phyloP scores from a whole-genome alignment of 495 filamentous ascomycete genomes.

The Amniculicola lignicola region DNA sequence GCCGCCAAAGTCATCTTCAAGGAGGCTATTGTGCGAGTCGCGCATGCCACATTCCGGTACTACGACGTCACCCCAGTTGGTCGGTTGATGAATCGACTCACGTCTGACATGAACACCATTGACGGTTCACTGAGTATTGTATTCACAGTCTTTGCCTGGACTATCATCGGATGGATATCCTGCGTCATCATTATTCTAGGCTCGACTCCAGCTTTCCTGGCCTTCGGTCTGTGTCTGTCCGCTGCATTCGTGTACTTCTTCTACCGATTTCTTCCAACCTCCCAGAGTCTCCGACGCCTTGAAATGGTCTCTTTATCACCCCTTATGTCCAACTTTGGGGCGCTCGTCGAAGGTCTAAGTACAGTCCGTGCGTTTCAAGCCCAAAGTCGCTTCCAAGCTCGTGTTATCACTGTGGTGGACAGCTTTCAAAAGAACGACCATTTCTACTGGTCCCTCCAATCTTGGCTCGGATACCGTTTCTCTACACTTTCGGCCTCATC shows the following conservation, averaged over 20 bases:
- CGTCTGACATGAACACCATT: slow-evolving; percentile 76
- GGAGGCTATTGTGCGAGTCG: slow-evolving; percentile 64
- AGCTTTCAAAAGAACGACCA: slow-evolving; percentile 89
- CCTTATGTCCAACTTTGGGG: slow-evolving; percentile 80
- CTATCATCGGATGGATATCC: slow-evolving; percentile 64
- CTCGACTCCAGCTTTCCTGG: slow-evolving; percentile 69
- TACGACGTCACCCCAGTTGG: slow-evolving; percentile 84
- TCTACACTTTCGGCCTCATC: slow-evolving; percentile 66
- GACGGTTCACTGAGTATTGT: slow-evolving; percentile 73
- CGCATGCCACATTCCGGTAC: slow-evolving; percentile 77
- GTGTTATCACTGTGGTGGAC: slow-evolving; percentile 72
- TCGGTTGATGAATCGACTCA: slow-evolving; percentile 81
- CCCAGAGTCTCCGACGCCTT: slow-evolving; percentile 73
- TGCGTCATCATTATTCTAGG: slow-evolving; percentile 71
- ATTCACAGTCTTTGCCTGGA: slow-evolving; percentile 63
- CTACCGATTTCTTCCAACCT: slow-evolving; percentile 70
- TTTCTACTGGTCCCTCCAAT: slow-evolving; percentile 83
- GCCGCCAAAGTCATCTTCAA: slow-evolving; percentile 71
- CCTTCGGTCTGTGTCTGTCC: slow-evolving; percentile 63
- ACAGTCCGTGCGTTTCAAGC: slow-evolving; percentile 72
- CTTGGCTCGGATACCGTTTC: slow-evolving; percentile 78
- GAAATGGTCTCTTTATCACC: slow-evolving; percentile 83
- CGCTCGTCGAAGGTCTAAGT: slow-evolving; percentile 71
- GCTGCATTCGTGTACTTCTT: slow-evolving; percentile 65
- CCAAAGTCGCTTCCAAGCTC: slow-evolving; percentile 68